Evolutionary conservation across 805 yeast genomes (phyloP).

Genomic region (Jamesozyma gamospora): DNA sequence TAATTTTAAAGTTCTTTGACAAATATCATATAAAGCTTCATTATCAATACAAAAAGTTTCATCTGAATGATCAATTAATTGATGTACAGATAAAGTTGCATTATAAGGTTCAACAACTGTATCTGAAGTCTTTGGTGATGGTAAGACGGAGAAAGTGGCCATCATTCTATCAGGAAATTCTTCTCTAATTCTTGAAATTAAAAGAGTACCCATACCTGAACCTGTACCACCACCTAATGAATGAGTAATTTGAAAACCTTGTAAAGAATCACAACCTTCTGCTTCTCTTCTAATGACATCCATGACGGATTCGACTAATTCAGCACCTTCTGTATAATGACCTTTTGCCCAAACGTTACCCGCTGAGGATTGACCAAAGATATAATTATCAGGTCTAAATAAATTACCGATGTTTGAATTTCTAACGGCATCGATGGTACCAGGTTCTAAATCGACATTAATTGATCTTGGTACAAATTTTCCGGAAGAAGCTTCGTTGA

Average conservation of each 20-base stretch:
- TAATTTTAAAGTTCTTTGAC: slow-evolving; percentile 76
- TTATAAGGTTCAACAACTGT: slow-evolving; percentile 94
- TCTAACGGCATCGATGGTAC: slow-evolving; percentile 79
- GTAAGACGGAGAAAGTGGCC: slow-evolving; percentile 90
- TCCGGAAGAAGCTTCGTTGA: slow-evolving; percentile 76
- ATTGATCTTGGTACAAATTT: slow-evolving; percentile 93
- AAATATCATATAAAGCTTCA: slow-evolving; percentile 84
- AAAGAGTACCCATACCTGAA: slow-evolving; percentile 89
- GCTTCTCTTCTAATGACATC: slow-evolving; percentile 91
- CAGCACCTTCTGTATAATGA: slow-evolving; percentile 94
- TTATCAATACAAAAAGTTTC: slow-evolving; percentile 94
- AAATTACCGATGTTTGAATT: slow-evolving; percentile 73
- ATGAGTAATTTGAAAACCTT: slow-evolving; percentile 87
- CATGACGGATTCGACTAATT: slow-evolving; percentile 78
- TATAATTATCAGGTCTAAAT: slow-evolving; percentile 86
- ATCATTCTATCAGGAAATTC: slow-evolving; percentile 94
- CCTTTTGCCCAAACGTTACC: slow-evolving; percentile 98
- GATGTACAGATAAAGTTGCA: slow-evolving; percentile 84
- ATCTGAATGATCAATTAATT: slow-evolving; percentile 81
- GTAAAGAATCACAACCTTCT: slow-evolving; percentile 84
- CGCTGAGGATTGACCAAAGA: slow-evolving; percentile 85
- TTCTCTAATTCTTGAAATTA: slow-evolving; percentile 77
- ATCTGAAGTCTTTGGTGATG: slow-evolving; percentile 84
- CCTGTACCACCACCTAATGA: slow-evolving; percentile 91
- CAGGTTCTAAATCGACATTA: slow-evolving; percentile 88